phyloP scores from a whole-genome alignment of 768 basidiomycete genomes.

The Leccinum obscurum region DNA sequence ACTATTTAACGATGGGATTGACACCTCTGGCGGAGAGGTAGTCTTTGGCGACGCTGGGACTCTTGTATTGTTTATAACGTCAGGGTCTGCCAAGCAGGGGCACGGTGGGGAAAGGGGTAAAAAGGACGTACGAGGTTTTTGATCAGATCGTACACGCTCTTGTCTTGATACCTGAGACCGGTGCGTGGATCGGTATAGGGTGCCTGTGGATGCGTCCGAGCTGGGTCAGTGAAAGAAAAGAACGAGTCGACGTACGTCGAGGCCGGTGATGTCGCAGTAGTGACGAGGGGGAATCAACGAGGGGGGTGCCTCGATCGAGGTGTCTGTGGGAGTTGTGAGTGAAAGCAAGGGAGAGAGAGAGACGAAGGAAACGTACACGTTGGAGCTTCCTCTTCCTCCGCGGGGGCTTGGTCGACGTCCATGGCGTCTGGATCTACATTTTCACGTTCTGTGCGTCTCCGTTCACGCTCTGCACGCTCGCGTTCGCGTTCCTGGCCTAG shows the following conservation, averaged over 20 bases:
- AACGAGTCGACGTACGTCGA: slow-evolving; percentile 51
- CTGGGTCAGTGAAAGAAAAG: background rate
- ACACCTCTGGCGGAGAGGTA: slow-evolving; percentile 62
- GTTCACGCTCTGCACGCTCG: slow-evolving; percentile 67
- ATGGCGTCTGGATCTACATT: slow-evolving; percentile 50
- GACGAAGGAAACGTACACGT: slow-evolving; percentile 52
- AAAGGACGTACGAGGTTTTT: slow-evolving; percentile 61
- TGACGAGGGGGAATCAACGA: slow-evolving; percentile 74
- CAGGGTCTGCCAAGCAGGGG: background rate
- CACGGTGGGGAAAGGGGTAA: background rate
- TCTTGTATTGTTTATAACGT: slow-evolving; percentile 34
- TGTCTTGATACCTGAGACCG: slow-evolving; percentile 79
- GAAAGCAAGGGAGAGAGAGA: too few relatives aligned
- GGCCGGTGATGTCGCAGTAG: slow-evolving; percentile 85
- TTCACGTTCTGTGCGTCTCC: slow-evolving; percentile 48
- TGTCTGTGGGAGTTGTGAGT: slow-evolving; percentile 45
- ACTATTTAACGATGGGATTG: slow-evolving; percentile 40
- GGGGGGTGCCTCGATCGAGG: slow-evolving; percentile 82
- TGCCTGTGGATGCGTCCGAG: slow-evolving; percentile 39
- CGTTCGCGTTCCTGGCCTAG: slow-evolving; percentile 78
- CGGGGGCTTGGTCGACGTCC: slow-evolving; percentile 50
- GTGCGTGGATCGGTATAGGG: slow-evolving; percentile 85
- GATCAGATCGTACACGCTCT: slow-evolving; percentile 82
- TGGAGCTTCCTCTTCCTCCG: slow-evolving; percentile 60
- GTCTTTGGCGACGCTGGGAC: slow-evolving; percentile 69